Base-by-base conservation (phyloP, 768 basidiomycete genomes). In the Mycena albidolilacea region DNA sequence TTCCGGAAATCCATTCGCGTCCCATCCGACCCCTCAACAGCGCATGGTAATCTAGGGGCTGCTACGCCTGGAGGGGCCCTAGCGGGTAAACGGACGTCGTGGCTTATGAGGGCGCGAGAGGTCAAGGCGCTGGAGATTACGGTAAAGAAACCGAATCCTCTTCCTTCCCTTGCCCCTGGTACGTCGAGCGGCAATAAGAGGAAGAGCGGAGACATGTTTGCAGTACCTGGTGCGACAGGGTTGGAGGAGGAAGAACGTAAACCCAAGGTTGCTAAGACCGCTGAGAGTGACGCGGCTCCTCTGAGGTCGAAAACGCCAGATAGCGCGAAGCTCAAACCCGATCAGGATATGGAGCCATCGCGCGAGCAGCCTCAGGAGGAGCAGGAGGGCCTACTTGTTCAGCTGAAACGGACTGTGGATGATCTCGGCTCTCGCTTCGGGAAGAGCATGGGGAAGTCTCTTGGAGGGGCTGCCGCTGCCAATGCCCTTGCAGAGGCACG, bases 31-130 rank as follows among this genome's bases (percentile, higher is more conserved):
- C 79, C 86, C 52, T 84, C 84, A 1, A 71, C 78, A 11, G 81
- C 81, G 50, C 58, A 78, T 23, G 76, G 75, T 43, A 74, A 80
- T 41, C 70, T 83, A 23, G 84, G 85, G 5, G 81, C 81, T 23
- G 82, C 82, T 17, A 87, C 86, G 3, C 85, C 87, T 48, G 84
- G 85, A n/a, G 80, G 81, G 6, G 78, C 82, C 23, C 79, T 81
- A 37, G 84, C 84, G 11, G 90, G 89, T 3, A 94, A 93, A 77
- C 90, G 94, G 41, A 92, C 92, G 10, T 95, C 94, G 4, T 95
- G 94, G 94, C 80, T 95, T 66, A 90, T 89, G 81, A 94, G 93
- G 77, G 94, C 91, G 15, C 86, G 93, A 44, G 92, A 93, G 77
- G 90, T 87, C 35, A 92, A 92, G 74, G 92, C 92, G 19, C 82